Percentiles rank a stretch among this genome's conserved stretches.
Evolutionary conservation across 2,329 filamentous ascomycete species (phyloP).

Genomic region (Colletotrichum godetiae): DNA sequence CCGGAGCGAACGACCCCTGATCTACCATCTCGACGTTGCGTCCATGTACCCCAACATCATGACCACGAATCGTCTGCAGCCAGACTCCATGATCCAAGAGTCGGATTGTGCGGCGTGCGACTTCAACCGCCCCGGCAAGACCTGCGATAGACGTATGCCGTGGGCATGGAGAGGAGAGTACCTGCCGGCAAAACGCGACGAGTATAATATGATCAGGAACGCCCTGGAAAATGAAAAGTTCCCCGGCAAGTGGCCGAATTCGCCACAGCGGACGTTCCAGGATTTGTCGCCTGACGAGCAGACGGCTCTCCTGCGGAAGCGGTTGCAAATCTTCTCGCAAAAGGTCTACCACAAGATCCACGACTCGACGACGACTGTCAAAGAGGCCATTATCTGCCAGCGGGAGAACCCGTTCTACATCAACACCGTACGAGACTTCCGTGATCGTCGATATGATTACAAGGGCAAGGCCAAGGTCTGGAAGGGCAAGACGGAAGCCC

Average conservation of each 20-base stretch:
- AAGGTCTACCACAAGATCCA: constrained; percentile 99
- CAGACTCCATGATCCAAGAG: constrained; percentile 98
- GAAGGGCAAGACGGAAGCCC: constrained; percentile 93
- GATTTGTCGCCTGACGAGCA: constrained; percentile 88
- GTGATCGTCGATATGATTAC: constrained; percentile 97
- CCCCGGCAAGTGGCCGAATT: constrained; percentile 80
- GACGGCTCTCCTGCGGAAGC: constrained; percentile 82
- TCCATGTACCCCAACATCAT: constrained; percentile 99
- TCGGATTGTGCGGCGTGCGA: constrained; percentile 97
- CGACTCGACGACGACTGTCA: constrained; percentile 89
- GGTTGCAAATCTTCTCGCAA: constrained; percentile 92
- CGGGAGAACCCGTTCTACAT: constrained; percentile 99
- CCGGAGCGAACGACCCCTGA: constrained; percentile 85
- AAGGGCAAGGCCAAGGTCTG: constrained; percentile 98
- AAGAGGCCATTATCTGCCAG: constrained; percentile 98
- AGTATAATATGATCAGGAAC: constrained; percentile 99
- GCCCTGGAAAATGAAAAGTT: constrained; percentile 93
- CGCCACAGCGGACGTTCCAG: constrained; percentile 79
- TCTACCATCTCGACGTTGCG: constrained; percentile 98
- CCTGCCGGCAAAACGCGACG: constrained; percentile 92
- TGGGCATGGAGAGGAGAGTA: constrained; percentile 99
- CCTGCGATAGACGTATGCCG: constrained; percentile 91
- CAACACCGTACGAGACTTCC: constrained; percentile 93
- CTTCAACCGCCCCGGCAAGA: constrained; percentile 97
- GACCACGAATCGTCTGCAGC: constrained; percentile 97